Conservation (phyloP, 202 grass and related monocot species). For the Zoysia matrella region DNA sequence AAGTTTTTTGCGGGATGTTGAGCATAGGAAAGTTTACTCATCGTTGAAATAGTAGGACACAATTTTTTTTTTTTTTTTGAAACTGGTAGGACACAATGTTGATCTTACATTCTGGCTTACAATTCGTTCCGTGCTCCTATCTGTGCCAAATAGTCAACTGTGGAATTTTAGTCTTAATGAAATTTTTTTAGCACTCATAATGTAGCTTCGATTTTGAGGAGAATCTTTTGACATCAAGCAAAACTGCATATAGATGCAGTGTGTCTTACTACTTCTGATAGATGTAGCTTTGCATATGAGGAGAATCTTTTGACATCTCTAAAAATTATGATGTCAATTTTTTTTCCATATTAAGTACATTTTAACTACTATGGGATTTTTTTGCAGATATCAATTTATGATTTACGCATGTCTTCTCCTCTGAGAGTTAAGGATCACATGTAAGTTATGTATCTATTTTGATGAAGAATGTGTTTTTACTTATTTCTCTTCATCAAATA, state of each 20-base stretch:
- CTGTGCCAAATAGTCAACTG: not conserved
- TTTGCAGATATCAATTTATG: constrained; percentile 90
- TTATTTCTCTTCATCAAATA: constrained; percentile 24
- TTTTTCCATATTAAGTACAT: constrained; percentile 8
- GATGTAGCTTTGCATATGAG: not conserved
- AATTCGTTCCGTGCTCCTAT: not conserved
- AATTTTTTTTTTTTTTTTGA: too few species aligned
- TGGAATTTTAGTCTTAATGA: not conserved
- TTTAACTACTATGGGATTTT: constrained; percentile 20
- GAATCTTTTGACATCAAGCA: not conserved
- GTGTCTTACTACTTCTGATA: not conserved
- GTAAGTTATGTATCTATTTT: constrained; percentile 61
- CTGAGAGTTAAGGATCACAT: constrained; percentile 94
- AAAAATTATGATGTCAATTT: not conserved
- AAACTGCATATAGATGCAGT: not conserved
- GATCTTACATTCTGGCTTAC: not conserved
- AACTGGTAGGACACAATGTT: not conserved
- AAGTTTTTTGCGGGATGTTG: not conserved
- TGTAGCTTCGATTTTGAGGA: not conserved
- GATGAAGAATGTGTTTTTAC: constrained; percentile 1
- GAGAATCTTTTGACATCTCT: not conserved
- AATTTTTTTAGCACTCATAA: not conserved
- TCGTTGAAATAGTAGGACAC: not conserved
- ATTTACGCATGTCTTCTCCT: constrained; percentile 88
- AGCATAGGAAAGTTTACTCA: not conserved